Evolutionary conservation across 2,329 filamentous ascomycete species (phyloP).

Genomic region (Periglandula ipomoeae): DNA sequence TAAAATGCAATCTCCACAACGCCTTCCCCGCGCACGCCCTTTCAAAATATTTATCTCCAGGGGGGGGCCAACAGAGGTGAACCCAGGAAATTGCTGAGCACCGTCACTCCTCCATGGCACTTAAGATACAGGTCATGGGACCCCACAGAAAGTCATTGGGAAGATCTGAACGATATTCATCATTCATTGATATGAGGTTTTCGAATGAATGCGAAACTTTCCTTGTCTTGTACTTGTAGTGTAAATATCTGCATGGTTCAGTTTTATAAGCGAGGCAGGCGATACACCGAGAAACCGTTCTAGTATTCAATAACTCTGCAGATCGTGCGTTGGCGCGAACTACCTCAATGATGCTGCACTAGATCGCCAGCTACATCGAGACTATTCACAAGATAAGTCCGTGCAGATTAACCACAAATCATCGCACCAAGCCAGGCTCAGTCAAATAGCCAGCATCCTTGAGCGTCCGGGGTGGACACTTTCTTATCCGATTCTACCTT

Average conservation of each 20-base stretch:
- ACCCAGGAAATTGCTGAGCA: no score
- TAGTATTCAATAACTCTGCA: slow-evolving; percentile 2
- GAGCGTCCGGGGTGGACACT: not conserved
- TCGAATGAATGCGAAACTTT: no score
- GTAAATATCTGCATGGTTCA: not conserved
- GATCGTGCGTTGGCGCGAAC: not conserved
- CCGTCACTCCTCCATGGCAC: no score
- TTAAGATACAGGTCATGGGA: no score
- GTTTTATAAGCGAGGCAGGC: not conserved
- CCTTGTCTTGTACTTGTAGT: not conserved
- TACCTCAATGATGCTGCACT: not conserved
- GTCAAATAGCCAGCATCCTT: not conserved
- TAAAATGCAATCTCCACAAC: no score
- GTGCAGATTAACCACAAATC: not conserved
- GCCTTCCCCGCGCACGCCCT: no score
- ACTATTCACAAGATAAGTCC: not conserved
- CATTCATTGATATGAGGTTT: no score
- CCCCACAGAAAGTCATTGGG: no score
- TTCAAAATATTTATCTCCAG: no score
- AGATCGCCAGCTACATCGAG: not conserved
- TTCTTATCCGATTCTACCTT: slow-evolving; percentile 54
- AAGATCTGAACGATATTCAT: no score
- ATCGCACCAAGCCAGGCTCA: not conserved
- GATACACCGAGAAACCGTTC: not conserved
- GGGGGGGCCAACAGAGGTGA: no score